Conservation (phyloP, 2,329 filamentous ascomycete species). For the Orbilia blumenaviensis region DNA sequence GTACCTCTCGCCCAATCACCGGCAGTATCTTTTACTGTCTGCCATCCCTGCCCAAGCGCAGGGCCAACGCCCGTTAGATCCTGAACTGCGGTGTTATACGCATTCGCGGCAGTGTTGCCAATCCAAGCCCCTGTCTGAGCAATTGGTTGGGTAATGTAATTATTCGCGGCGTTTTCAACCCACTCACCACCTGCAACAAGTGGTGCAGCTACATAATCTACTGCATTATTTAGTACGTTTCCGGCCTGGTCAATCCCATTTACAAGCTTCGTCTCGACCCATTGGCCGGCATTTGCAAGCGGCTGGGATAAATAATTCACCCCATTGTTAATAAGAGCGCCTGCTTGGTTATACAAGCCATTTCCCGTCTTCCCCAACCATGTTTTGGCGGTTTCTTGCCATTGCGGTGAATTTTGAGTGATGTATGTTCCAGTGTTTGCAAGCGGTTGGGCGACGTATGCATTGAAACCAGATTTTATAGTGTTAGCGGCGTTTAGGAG, state of each 20-base stretch:
- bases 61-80: not conserved
- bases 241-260: not conserved
- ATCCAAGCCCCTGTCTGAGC: conserved; percentile 14
- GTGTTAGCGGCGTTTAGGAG: conserved; percentile 13
- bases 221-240: not conserved
- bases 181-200: conserved; percentile 14
- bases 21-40: not conserved
- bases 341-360: not conserved
- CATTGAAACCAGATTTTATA: not conserved
- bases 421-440: conserved; percentile 2
- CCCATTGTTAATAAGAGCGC: not conserved
- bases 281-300: conserved; percentile 2
- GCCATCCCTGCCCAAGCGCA: not conserved
- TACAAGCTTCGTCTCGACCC: not conserved
- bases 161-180: not conserved
- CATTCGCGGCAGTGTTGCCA: not conserved
- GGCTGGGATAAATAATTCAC: conserved; percentile 2
- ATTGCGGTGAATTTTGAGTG: not conserved
- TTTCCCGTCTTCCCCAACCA: not conserved
- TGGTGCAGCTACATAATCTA: not conserved
- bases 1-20: not conserved
- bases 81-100: not conserved
- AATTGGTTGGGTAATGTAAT: not conserved
- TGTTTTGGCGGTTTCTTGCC: not conserved
- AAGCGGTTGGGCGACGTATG: not conserved